Evolutionary conservation across 1,284 basidiomycete species (phyloP).

Genomic region (Irpex sp.): DNA sequence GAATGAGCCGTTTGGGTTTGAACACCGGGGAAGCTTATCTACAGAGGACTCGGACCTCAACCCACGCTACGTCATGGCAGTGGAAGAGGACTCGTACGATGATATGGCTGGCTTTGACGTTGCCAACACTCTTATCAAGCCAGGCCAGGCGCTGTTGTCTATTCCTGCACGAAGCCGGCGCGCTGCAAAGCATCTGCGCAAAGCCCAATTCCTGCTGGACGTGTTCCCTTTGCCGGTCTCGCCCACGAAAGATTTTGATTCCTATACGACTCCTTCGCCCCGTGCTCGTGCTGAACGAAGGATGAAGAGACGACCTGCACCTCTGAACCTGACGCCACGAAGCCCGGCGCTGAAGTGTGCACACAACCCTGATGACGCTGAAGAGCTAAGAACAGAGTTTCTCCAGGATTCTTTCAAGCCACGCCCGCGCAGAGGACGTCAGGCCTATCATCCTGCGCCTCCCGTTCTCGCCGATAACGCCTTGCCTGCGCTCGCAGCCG

Average conservation of each 20-base stretch:
- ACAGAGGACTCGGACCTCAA: slow-evolving; percentile 53
- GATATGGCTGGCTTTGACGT: slow-evolving; percentile 30
- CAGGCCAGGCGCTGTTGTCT: slow-evolving; percentile 29
- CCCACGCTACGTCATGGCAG: slow-evolving; percentile 42
- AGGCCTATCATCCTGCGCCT: not conserved
- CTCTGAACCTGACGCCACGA: slow-evolving; percentile 24
- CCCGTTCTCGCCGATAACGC: not conserved
- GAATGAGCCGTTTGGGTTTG: slow-evolving; percentile 21
- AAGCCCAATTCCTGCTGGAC: slow-evolving; percentile 30
- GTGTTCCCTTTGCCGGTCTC: slow-evolving; percentile 25
- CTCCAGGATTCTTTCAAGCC: slow-evolving; percentile 27
- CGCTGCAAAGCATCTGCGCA: slow-evolving; percentile 29
- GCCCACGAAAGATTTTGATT: slow-evolving; percentile 1
- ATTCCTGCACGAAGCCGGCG: slow-evolving; percentile 29
- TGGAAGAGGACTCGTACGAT: slow-evolving; percentile 33
- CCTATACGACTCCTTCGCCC: slow-evolving; percentile 5
- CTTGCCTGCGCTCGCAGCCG: not conserved
- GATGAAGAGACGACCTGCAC: slow-evolving; percentile 24
- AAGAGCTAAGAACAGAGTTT: slow-evolving; percentile 24
- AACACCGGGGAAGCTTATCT: slow-evolving; percentile 43
- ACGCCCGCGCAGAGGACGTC: slow-evolving; percentile 5
- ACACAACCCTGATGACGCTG: slow-evolving; percentile 25
- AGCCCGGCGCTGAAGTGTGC: slow-evolving; percentile 26
- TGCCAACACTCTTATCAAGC: slow-evolving; percentile 22
- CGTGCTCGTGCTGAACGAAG: slow-evolving; percentile 13